Conservation (phyloP, 2,329 filamentous ascomycete genomes). For the Huntiella bhutanensis region DNA sequence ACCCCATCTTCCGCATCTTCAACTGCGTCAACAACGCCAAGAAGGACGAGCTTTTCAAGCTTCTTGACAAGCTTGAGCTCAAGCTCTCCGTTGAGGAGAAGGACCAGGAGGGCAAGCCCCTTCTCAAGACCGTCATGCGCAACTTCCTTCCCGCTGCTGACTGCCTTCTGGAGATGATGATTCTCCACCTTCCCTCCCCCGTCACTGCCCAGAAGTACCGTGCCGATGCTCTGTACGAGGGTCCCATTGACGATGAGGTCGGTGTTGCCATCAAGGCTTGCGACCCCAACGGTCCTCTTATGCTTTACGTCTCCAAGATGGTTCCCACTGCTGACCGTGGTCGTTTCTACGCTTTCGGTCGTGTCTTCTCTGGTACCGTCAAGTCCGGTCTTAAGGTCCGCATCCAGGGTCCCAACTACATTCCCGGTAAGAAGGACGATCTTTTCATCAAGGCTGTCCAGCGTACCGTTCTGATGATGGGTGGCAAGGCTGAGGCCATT, state of each 20-base stretch:
- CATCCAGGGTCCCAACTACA: conserved; percentile 99
- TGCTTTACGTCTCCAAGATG: conserved; percentile 99
- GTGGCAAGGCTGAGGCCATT: conserved; percentile 95
- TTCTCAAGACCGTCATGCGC: conserved; percentile 95
- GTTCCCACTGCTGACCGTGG: conserved; percentile 98
- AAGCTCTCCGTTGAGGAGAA: conserved; percentile 77
- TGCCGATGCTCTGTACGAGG: conserved; percentile 97
- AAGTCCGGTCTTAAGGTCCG: conserved; percentile 97
- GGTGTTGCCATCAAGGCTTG: conserved; percentile 97
- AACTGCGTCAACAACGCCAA: conserved; percentile 93
- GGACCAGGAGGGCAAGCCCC: conserved; percentile 89
- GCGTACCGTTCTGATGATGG: conserved; percentile 99
- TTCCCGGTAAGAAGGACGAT: conserved; percentile 95
- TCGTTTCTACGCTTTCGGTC: conserved; percentile 99
- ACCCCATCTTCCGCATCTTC: conserved; percentile 99
- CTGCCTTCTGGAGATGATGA: conserved; percentile 99
- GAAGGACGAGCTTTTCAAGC: conserved; percentile 68
- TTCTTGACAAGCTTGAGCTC: conserved; percentile 85
- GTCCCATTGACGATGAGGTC: conserved; percentile 77
- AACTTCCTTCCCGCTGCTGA: conserved; percentile 98
- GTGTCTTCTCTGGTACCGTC: conserved; percentile 99
- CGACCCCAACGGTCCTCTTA: conserved; percentile 92
- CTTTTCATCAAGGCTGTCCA: conserved; percentile 98
- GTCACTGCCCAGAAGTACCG: conserved; percentile 93
- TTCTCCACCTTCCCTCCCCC: conserved; percentile 94